Evolutionary conservation across 129 eudicot genomes (phyloP).

Genomic region (Apium graveolens): DNA sequence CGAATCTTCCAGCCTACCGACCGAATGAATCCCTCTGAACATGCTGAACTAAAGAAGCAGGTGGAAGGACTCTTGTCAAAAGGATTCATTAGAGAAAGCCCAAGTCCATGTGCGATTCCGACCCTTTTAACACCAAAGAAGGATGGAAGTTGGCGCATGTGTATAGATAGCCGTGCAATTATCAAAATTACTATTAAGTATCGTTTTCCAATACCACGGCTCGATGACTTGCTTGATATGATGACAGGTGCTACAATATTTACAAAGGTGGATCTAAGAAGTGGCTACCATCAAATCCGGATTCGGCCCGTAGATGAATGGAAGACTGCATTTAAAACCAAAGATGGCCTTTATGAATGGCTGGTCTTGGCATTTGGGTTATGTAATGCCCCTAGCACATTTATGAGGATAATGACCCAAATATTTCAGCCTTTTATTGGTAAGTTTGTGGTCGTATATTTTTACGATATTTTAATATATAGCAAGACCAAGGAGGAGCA

Average conservation of each 20-base stretch:
- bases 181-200: neutral
- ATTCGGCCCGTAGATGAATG: neutral
- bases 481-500: neutral
- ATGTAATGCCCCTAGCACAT: neutral
- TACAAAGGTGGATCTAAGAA: neutral
- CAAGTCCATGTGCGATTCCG: neutral
- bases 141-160: constrained; percentile 1
- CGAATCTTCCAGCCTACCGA: neutral
- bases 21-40: neutral
- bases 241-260: neutral
- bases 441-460: constrained; percentile 10
- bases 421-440: neutral
- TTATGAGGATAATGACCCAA: neutral
- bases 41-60: neutral
- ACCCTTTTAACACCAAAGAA: neutral
- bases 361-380: neutral
- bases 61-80: neutral
- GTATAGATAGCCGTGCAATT: neutral
- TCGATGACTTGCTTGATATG: neutral
- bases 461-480: constrained; percentile 13
- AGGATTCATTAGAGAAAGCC: neutral
- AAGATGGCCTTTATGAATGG: neutral
- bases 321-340: neutral
- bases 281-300: neutral
- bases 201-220: neutral